Conservation (phyloP, 495 filamentous ascomycete species). For the Penicillium robsamsonii region DNA sequence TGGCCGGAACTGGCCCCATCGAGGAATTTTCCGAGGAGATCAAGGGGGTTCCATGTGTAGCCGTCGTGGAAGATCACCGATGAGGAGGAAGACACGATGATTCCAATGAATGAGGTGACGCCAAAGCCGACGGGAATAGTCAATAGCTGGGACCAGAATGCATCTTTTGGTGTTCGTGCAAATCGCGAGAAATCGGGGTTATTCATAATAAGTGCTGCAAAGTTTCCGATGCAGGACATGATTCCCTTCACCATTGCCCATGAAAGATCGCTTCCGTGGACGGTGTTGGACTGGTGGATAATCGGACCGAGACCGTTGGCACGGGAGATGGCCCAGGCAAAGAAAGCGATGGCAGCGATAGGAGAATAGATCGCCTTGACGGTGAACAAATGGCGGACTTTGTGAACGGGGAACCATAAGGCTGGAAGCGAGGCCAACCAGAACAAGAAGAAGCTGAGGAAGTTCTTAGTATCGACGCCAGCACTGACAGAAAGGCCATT, state of each 20-base stretch:
- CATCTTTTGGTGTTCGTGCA: conserved; percentile 74
- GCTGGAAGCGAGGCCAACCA: conserved; percentile 79
- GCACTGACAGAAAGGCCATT: conserved; percentile 64
- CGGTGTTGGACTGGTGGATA: conserved; percentile 63
- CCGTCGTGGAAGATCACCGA: conserved; percentile 69
- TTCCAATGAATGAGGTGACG: conserved; percentile 88
- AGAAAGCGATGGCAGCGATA: conserved; percentile 77
- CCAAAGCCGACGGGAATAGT: conserved; percentile 87
- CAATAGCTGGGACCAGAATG: conserved; percentile 84
- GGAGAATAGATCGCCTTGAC: conserved; percentile 87
- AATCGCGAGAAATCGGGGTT: conserved; percentile 92
- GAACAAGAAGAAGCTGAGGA: conserved; percentile 79
- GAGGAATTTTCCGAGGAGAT: conserved; percentile 72
- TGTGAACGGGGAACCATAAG: conserved; percentile 67
- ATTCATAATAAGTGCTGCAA: conserved; percentile 75
- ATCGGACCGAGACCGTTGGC: conserved; percentile 87
- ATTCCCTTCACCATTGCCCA: conserved; percentile 83
- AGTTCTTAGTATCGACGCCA: conserved; percentile 74
- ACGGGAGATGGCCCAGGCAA: conserved; percentile 84
- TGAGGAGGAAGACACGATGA: conserved; percentile 87
- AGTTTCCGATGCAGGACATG: conserved; percentile 91
- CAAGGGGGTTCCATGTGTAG: conserved; percentile 84
- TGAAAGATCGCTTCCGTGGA: conserved; percentile 65
- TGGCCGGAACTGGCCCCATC: conserved; percentile 68
- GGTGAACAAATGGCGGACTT: conserved; percentile 81